Evolutionary conservation across 108 stramenopile genomes (phyloP), one percentile per base, ranked within the genome.

Genomic region (Stephanodiscus triporus): DNA sequence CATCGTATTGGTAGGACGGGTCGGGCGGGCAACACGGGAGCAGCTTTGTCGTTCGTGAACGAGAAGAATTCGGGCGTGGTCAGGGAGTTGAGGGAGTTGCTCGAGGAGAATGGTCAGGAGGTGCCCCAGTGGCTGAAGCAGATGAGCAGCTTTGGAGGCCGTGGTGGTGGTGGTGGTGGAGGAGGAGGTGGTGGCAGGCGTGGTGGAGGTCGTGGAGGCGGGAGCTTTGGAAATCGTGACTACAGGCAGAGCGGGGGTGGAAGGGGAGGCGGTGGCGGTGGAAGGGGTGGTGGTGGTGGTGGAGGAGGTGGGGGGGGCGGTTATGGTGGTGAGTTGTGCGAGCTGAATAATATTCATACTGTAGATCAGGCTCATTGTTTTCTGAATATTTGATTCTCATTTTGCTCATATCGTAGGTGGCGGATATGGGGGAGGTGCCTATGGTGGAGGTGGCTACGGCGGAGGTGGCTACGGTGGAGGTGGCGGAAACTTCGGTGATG

Each of bases 1-100:
- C 99, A 99, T 85, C 86, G 99, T 48, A 98, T 99, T 79, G 99
- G 99, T 26, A 97, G 99, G 79, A 98, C 97, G 11, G 99, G 98
- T n/a, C 92, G 99, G 63, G 99, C 98, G 9, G 98, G 98, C 30
- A 97, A 97, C 47, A 96, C 93, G 55, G 99, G 99, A 26, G 67
- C 77, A 4, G 91, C 99, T 4, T 76, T 99, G 26, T 89, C 95
- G 26, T 98, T 97, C 81, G 85, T 98, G 67, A 97, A 95, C 57
- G 90, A 92, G 50, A 95, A 91, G 74, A 95, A 98, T 72, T 66
- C 82, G 27, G 85, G 89, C 60, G 69, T 97, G 49, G 86, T 86
- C 13, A 76, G 89, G 53, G 93, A 96, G 32, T 78, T 96, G 17
- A 66, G 89, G 34, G 91, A 91, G 23, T 71, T 96, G 71, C 61